Evolutionary conservation across 345 rosid species (phyloP).

Genomic region (Reutealis trisperma): DNA sequence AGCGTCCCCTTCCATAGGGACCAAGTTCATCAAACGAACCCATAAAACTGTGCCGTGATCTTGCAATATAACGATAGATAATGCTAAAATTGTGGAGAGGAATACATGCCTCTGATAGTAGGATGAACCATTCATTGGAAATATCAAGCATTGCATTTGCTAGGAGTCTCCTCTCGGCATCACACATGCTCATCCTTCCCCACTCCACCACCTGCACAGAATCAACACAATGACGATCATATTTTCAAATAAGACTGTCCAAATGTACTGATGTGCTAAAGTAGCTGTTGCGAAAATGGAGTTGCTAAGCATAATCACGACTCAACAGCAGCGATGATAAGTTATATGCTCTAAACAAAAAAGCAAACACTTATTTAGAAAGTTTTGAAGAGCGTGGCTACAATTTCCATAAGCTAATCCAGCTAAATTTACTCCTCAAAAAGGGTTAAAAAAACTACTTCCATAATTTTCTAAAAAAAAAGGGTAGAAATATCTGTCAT

Average conservation of each 20-base stretch:
- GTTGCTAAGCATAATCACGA: background rate
- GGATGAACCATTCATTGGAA: slow-evolving; percentile 87
- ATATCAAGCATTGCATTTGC: slow-evolving; percentile 89
- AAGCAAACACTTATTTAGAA: background rate
- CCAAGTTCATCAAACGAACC: slow-evolving; percentile 77
- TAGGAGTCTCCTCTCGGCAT: slow-evolving; percentile 86
- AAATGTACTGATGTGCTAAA: background rate
- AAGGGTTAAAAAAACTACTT: too few species aligned
- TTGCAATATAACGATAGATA: slow-evolving; percentile 58
- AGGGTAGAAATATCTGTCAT: background rate
- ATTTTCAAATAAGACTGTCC: background rate
- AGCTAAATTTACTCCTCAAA: background rate
- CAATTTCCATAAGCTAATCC: background rate
- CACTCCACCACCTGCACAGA: slow-evolving; percentile 64
- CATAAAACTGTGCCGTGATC: slow-evolving; percentile 70
- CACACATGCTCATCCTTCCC: slow-evolving; percentile 96
- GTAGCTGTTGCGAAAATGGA: background rate
- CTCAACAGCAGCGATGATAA: background rate
- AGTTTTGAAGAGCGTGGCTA: background rate
- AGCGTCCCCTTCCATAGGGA: slow-evolving; percentile 83
- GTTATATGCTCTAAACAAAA: background rate
- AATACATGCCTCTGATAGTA: slow-evolving; percentile 85
- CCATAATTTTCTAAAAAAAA: background rate
- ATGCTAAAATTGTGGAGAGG: slow-evolving; percentile 74
- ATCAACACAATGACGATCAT: background rate